phyloP scores from a whole-genome alignment of 2,329 filamentous ascomycete genomes.

The Pyrenophora seminiperda region DNA sequence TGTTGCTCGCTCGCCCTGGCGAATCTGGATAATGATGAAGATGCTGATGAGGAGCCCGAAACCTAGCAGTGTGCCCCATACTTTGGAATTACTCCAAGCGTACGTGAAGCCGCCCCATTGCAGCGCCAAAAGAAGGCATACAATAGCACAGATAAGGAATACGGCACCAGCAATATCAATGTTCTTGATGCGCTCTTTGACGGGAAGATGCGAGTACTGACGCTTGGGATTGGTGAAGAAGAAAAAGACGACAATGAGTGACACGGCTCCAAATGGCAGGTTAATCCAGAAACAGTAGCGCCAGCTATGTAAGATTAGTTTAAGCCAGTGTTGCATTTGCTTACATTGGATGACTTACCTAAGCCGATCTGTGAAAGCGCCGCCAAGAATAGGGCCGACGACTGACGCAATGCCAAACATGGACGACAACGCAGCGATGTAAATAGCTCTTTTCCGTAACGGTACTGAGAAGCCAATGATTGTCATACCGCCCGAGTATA shows the following conservation, averaged over 20 bases:
- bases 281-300: slow-evolving; percentile 49
- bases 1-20: slow-evolving; percentile 38
- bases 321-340: too few species aligned
- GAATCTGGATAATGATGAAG: slow-evolving; percentile 49
- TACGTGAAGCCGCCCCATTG: slow-evolving; percentile 52
- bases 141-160: slow-evolving; percentile 42
- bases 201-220: slow-evolving; percentile 34
- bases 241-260: slow-evolving; percentile 39
- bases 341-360: too few species aligned
- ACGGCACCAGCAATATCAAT: slow-evolving; percentile 43
- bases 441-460: slow-evolving; percentile 51
- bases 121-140: slow-evolving; percentile 42
- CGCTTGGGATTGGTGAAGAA: slow-evolving; percentile 39
- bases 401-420: slow-evolving; percentile 50
- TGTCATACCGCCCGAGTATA: slow-evolving; percentile 59
- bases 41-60: slow-evolving; percentile 54
- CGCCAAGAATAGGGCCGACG: slow-evolving; percentile 52
- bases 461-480: slow-evolving; percentile 53
- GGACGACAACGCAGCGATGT: slow-evolving; percentile 43
- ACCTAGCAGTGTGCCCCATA: slow-evolving; percentile 58
- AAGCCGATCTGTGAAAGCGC: slow-evolving; percentile 48
- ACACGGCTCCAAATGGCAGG: slow-evolving; percentile 52
- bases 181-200: slow-evolving; percentile 46
- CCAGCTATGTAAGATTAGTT: slow-evolving; percentile 40
- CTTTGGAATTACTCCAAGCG: slow-evolving; percentile 55